phyloP scores from a whole-genome alignment of 192 early-diverging fungal genomes.

The Polychytrium aggregatum region DNA sequence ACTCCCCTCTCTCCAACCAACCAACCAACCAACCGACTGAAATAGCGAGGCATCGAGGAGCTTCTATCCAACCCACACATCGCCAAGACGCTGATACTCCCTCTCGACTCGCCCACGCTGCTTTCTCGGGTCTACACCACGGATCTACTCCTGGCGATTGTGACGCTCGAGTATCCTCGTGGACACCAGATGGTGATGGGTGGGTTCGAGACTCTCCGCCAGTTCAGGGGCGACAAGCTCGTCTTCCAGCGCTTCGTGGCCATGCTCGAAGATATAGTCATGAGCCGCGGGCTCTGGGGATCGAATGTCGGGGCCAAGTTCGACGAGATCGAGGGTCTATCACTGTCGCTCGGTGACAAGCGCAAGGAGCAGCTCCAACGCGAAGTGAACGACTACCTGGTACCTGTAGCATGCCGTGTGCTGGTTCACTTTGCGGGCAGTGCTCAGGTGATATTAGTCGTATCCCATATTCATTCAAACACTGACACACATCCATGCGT shows the following conservation, averaged over 20 bases:
- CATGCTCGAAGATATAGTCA: constrained; percentile 14
- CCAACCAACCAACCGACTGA: neutral
- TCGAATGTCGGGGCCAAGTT: constrained; percentile 17
- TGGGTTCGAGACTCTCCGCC: constrained; percentile 24
- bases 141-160: constrained; percentile 30
- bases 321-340: constrained; percentile 3
- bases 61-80: constrained; percentile 20
- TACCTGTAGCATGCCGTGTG: constrained; percentile 2
- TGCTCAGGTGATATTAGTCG: neutral
- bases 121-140: constrained; percentile 17
- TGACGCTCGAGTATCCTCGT: constrained; percentile 27
- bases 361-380: constrained; percentile 18
- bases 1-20: neutral
- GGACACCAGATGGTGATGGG: constrained; percentile 30
- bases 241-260: constrained; percentile 18
- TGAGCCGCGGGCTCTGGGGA: constrained; percentile 27
- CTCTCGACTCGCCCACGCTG: constrained; percentile 31
- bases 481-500: too few relatives aligned
- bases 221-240: constrained; percentile 2
- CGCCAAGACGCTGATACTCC: constrained; percentile 23
- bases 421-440: neutral
- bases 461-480: too few relatives aligned
- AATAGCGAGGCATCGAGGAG: constrained; percentile 22
- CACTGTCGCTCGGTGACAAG: constrained; percentile 10
- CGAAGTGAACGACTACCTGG: constrained; percentile 33